phyloP scores from a whole-genome alignment of 2,329 filamentous ascomycete genomes.

The Cytospora piceae region DNA sequence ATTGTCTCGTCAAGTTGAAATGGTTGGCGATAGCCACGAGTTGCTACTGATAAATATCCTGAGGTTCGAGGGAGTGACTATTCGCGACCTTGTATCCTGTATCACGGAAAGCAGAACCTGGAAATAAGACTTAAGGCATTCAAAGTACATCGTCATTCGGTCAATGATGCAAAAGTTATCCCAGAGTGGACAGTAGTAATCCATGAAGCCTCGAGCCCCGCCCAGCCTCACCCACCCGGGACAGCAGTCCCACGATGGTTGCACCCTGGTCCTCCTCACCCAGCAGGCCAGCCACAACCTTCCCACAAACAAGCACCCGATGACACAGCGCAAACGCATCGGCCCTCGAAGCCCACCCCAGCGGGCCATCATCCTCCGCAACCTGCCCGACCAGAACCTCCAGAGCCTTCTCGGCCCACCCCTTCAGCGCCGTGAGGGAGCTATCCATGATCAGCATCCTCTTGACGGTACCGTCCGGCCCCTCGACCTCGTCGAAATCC shows the following conservation, averaged over 20 bases:
- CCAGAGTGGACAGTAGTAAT: conserved; percentile 17
- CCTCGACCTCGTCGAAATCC: conserved; percentile 31
- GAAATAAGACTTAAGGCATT: too few relatives aligned
- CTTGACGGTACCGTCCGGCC: conserved; percentile 21
- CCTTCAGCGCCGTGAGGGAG: conserved; percentile 37
- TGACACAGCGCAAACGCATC: conserved; percentile 67
- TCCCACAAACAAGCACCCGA: conserved; percentile 47
- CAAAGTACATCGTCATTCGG: too few relatives aligned
- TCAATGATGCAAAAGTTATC: not conserved
- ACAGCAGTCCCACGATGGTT: conserved; percentile 28
- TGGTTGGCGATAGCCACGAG: not conserved
- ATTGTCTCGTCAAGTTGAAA: not conserved
- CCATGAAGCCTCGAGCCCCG: conserved; percentile 33
- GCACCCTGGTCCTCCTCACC: conserved; percentile 11
- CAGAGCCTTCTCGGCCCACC: conserved; percentile 55
- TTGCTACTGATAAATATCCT: not conserved
- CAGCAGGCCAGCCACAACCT: conserved; percentile 34
- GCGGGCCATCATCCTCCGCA: conserved; percentile 59
- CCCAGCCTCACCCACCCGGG: conserved; percentile 29
- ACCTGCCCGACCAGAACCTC: conserved; percentile 36
- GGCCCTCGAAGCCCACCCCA: conserved; percentile 74
- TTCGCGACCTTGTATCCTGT: too few relatives aligned
- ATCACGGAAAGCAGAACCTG: too few relatives aligned
- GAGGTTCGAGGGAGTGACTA: too few relatives aligned
- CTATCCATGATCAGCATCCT: conserved; percentile 21